These are phyloP conservation scores for Termitomyces sp. DNA, from an alignment of 768 basidiomycete species.

Conservation along the genomic window DNA sequence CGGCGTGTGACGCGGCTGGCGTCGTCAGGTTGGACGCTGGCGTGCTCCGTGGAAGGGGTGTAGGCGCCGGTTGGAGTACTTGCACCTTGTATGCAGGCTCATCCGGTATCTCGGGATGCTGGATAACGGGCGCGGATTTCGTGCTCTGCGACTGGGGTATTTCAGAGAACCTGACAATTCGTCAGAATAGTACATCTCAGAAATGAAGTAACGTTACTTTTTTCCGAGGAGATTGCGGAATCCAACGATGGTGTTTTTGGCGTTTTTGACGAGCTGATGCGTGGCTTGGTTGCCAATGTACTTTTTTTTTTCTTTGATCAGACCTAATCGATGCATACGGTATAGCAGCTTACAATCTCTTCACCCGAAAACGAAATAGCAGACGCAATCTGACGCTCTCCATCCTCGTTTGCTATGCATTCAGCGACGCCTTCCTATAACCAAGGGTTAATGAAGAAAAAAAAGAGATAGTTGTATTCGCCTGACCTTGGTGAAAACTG, in stretches of 20 bases:
- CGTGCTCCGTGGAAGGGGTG: slow-evolving; percentile 49
- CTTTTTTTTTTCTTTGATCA: slow-evolving; percentile 41
- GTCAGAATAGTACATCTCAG: too few relatives aligned
- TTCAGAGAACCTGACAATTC: slow-evolving; percentile 61
- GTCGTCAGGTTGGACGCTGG: slow-evolving; percentile 33
- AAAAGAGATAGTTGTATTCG: background rate
- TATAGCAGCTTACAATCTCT: slow-evolving; percentile 62
- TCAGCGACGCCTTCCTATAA: slow-evolving; percentile 83
- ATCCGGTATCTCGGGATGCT: slow-evolving; percentile 66
- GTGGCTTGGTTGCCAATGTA: slow-evolving; percentile 96
- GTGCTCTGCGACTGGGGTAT: slow-evolving; percentile 48
- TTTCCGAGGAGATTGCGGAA: slow-evolving; percentile 93
- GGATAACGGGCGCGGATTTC: slow-evolving; percentile 68
- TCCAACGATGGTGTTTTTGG: slow-evolving; percentile 89
- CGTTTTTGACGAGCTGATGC: slow-evolving; percentile 92
- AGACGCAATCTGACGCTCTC: slow-evolving; percentile 96
- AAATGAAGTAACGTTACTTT: slow-evolving; percentile 46
- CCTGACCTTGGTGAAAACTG: slow-evolving; percentile 87
- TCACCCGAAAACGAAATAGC: slow-evolving; percentile 89
- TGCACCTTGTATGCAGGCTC: slow-evolving; percentile 82
- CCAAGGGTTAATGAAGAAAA: background rate
- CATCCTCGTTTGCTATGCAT: slow-evolving; percentile 98
- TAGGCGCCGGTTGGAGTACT: slow-evolving; percentile 73
- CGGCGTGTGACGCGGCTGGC: slow-evolving; percentile 59
- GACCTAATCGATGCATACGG: background rate